Evolutionary conservation across 1,284 basidiomycete species (phyloP), one percentile per base, ranked within the genome.

Genomic region (Boletus semigastroideus): DNA sequence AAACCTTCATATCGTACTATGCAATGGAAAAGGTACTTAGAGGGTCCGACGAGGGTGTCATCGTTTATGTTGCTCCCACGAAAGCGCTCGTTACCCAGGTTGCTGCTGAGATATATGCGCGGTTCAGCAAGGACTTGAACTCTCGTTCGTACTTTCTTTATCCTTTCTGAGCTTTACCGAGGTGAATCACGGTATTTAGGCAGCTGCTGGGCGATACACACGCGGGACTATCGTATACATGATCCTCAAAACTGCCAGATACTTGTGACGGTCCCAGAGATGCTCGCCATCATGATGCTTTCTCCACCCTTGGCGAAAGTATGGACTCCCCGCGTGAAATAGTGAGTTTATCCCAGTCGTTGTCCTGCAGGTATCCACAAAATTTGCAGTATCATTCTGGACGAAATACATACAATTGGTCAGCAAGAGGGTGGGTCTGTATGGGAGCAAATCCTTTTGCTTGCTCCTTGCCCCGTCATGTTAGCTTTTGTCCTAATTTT

Each of bases 1-100:
- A 88, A 65, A 88, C 87, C 0, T 88, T 89, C 63, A 86, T 89
- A 40, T 86, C 84, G 4, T 88, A 77, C 63, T 87, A 87, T 55
- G 85, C 86, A 0, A 88, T 88, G 86, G 86, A 87, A 65, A 78
- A 79, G 53, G 71, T 86, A 13, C 66, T 88, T 6, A 69, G 82
- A 49, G 72, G 72, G 30, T 81, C 82, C 0, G 80, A 87, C 59
- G 77, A 86, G 43, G 84, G 82, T 1, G 74, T 87, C 36, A 62
- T 89, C 31, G 79, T 89, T n/a, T 89, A 88, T 62, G 78, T 88
- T 28, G 85, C 87, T 0, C 86, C 85, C 0, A 87, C 86, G 3
- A 88, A 89, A 63, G 86, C 86, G 0, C 73, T 87, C 2, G 86
- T 87, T 47, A 76, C 74, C 42, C 83, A 86, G 58, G 80, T 86